Base-by-base conservation (phyloP, 768 basidiomycete species). In the Boletellus ananiceps region DNA sequence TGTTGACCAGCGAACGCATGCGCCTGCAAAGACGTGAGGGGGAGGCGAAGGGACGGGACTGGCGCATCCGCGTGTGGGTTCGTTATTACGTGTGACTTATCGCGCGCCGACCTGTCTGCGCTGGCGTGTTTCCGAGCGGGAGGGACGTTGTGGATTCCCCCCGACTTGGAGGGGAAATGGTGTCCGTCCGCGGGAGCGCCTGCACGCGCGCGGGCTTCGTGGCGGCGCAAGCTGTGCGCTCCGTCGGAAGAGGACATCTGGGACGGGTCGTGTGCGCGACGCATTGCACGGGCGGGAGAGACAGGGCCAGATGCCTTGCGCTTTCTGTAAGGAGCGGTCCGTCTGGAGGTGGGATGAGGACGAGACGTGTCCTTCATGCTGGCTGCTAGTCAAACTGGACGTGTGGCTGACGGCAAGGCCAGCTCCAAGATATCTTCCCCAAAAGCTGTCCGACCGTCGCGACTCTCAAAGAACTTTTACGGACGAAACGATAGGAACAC, bases 301-400 rank as follows among this genome's bases (percentile, higher is more conserved):
- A 9, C 15, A 9, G 23, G 40, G 2, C 35, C 8, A 0, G 55
- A 48, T 2, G 34, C 13, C 38, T 44, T 55, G 47, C 44, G 50
- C 48, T 50, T 63, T 38, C 44, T 57, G 55, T 65, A 62, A 1
- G 60, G 63, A 19, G 35, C 53, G 15, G 55, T 3, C 13, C 49
- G 54, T 23, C 39, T 38, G 44, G 57, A 38, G 2, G 32, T 15
- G 7, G 55, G 50, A 35, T 43, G 54, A 43, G 51, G 52, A 55
- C 57, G 60, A 16, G 57, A 46, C 14, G 47, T 44, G 60, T 55
- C 62, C 57, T 57, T 63, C 62, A 65, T 63, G 60, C 32, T 49
- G 43, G 49, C 23, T 33, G 38, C 44, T 25, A 8, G 41, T 23
- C 52, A 61, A 49, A 46, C 37, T 25, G 14, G 44, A 25, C 23